These are phyloP conservation scores for Barnettozyma vustinii DNA, from an alignment of 805 yeast genomes.

Conservation along the genomic window DNA sequence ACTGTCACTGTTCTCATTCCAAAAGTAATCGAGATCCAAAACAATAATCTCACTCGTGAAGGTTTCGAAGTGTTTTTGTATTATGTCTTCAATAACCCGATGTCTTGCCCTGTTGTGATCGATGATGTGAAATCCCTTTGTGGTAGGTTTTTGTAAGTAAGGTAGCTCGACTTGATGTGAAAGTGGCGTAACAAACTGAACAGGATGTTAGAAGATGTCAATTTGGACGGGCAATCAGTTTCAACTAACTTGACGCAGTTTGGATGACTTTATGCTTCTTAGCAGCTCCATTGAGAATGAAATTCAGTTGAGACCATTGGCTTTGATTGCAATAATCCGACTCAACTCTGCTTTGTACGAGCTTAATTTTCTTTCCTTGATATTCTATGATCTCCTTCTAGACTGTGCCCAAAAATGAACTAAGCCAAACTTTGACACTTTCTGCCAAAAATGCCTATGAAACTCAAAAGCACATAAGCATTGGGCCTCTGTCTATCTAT, in stretches of 20 bases:
- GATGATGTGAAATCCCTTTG: constrained; percentile 3
- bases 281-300: constrained; percentile 1
- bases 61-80: not conserved
- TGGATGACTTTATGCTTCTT: not conserved
- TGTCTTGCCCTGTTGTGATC: constrained; percentile 4
- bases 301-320: not conserved
- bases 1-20: constrained; percentile 3
- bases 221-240: not conserved
- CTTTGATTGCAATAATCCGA: not conserved
- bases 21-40: constrained; percentile 11
- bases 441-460: too few relatives aligned
- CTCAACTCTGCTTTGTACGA: too few relatives aligned
- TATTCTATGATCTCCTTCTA: too few relatives aligned
- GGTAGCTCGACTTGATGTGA: not conserved
- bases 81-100: not conserved
- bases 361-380: too few relatives aligned
- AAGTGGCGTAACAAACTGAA: constrained; percentile 1
- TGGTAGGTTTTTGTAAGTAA: not conserved
- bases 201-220: not conserved
- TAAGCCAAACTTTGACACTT: too few relatives aligned
- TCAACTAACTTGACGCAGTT: not conserved
- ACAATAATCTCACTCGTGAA: not conserved
- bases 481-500: too few relatives aligned
- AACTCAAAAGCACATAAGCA: too few relatives aligned
- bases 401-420: too few relatives aligned